phyloP scores from a whole-genome alignment of 352 stramenopile species.

The Pythium plurisporium region DNA sequence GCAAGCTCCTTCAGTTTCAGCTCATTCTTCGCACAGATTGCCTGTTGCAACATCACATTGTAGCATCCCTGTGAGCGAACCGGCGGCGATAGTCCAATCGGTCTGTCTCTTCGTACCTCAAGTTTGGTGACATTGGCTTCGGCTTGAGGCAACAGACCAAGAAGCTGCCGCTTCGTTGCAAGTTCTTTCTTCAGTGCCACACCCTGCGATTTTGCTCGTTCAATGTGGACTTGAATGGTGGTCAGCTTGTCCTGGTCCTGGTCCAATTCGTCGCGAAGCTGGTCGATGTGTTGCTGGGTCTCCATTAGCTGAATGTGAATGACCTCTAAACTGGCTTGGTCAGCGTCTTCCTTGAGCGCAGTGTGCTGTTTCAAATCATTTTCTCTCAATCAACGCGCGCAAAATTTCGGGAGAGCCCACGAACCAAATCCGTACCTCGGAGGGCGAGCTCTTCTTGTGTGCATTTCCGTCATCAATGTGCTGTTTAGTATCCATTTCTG shows the following conservation, averaged over 20 bases:
- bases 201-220: slow-evolving; percentile 28
- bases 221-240: slow-evolving; percentile 9
- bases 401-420: too few relatives aligned
- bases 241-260: slow-evolving; percentile 11
- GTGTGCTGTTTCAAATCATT: too few relatives aligned
- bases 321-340: slow-evolving; percentile 14
- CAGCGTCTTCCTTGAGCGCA: slow-evolving; percentile 7
- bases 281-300: slow-evolving; percentile 14
- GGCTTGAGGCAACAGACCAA: slow-evolving; percentile 62
- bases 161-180: slow-evolving; percentile 42
- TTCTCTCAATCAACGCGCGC: too few relatives aligned
- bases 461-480: background rate
- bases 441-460: too few relatives aligned
- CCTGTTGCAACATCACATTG: slow-evolving; percentile 9
- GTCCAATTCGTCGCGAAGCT: slow-evolving; percentile 5
- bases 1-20: slow-evolving; percentile 47
- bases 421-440: too few relatives aligned
- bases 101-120: too few relatives aligned
- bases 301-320: slow-evolving; percentile 16
- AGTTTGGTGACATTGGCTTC: slow-evolving; percentile 66
- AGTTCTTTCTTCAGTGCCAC: slow-evolving; percentile 46
- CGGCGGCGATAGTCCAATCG: background rate
- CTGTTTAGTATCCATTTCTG: background rate
- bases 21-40: slow-evolving; percentile 47
- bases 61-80: background rate